phyloP scores from a whole-genome alignment of 352 stramenopile genomes.

The Globisporangium spiculum region DNA sequence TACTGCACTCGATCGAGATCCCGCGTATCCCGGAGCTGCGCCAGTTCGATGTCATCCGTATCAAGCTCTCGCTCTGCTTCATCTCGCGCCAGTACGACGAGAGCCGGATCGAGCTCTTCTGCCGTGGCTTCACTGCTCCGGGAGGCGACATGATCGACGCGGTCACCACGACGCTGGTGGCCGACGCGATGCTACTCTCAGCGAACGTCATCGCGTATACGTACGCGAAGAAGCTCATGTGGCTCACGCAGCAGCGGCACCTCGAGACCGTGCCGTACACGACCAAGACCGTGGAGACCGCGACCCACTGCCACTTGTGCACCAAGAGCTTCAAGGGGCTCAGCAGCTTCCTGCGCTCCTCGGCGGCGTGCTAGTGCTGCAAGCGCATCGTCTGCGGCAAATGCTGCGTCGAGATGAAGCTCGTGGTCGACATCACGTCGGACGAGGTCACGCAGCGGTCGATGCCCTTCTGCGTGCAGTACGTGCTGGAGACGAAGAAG shows the following conservation, averaged over 20 bases:
- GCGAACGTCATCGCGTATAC: constrained; percentile 7
- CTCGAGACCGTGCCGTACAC: constrained; percentile 5
- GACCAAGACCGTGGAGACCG: background rate
- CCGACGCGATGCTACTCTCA: constrained; percentile 11
- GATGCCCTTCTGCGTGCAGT: constrained; percentile 15
- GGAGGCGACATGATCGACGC: constrained; percentile 21
- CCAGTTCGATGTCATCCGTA: constrained; percentile 21
- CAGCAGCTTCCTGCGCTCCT: constrained; percentile 1
- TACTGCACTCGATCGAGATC: constrained; percentile 20
- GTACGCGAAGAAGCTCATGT: constrained; percentile 12
- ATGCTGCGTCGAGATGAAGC: constrained; percentile 11
- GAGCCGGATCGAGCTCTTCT: constrained; percentile 28
- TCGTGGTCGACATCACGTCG: background rate
- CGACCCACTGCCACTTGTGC: constrained; percentile 18
- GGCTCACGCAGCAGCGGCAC: constrained; percentile 17
- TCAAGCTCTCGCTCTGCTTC: constrained; percentile 29
- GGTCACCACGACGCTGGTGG: constrained; percentile 19
- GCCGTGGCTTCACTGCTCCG: constrained; percentile 23
- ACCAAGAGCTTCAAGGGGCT: constrained; percentile 14
- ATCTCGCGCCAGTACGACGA: constrained; percentile 21
- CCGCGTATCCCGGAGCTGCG: constrained; percentile 13
- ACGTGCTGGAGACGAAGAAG: constrained; percentile 15
- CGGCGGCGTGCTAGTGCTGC: constrained; percentile 14
- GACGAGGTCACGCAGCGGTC: background rate
- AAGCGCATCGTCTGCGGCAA: constrained; percentile 14